phyloP scores from a whole-genome alignment of 1,139 yeast species.

The Diutina scorzettiae region DNA sequence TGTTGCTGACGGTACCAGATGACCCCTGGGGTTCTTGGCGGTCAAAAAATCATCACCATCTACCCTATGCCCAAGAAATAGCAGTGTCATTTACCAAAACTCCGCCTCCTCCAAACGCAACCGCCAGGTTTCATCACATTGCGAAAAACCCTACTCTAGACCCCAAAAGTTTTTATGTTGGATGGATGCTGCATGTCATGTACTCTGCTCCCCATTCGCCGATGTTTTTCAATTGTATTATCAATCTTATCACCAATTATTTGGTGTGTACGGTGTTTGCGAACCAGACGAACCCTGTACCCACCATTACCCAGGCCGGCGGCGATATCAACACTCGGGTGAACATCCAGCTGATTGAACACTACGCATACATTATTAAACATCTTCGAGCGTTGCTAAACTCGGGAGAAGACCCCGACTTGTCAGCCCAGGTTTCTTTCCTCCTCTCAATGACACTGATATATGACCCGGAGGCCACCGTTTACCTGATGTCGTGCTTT shows the following conservation, averaged over 20 bases:
- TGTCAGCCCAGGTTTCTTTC: constrained; percentile 27
- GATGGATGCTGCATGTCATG: no score
- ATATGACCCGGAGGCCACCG: constrained; percentile 34
- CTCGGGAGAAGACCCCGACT: constrained; percentile 20
- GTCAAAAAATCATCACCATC: no score
- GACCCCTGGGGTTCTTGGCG: neutral
- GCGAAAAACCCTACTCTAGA: no score
- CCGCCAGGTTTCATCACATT: no score
- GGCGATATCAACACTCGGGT: constrained; percentile 12
- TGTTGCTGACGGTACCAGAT: neutral
- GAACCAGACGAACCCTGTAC: neutral
- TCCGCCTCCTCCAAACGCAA: no score
- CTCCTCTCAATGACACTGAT: constrained; percentile 30
- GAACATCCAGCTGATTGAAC: constrained; percentile 21
- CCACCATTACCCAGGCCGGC: neutral
- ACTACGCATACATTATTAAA: constrained; percentile 28
- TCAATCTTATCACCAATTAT: constrained; percentile 30
- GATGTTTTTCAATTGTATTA: constrained; percentile 26
- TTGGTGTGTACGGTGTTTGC: constrained; percentile 16
- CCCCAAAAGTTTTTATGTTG: no score
- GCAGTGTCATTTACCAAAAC: no score
- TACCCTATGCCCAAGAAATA: no score
- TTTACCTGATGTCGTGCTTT: constrained; percentile 27
- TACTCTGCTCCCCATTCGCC: no score
- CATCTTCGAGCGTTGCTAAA: constrained; percentile 22